A percentile compares a stretch with the other conserved stretches of the same genome.
Conservation (phyloP, 2,329 filamentous ascomycete genomes). For the Lasiodiplodia citricola region DNA sequence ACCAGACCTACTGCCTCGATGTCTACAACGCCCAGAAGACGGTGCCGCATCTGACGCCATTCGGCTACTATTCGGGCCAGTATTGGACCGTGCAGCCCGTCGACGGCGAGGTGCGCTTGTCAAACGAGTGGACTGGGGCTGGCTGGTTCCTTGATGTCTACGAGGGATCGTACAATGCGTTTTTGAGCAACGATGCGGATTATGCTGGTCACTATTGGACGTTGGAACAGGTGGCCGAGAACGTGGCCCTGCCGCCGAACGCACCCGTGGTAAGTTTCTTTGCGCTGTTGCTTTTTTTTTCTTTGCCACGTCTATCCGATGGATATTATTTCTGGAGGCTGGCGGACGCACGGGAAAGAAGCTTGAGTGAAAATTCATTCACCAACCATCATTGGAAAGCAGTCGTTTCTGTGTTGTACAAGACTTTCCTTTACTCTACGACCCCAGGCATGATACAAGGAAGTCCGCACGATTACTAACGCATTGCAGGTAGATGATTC, state of each 20-base stretch:
- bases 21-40: constrained; percentile 2
- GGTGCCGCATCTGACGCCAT: constrained; percentile 14
- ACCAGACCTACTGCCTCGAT: constrained; percentile 16
- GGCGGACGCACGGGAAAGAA: background rate
- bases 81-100: constrained; percentile 8
- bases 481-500: background rate
- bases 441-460: background rate
- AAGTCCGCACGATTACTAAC: background rate
- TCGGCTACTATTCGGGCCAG: constrained; percentile 18
- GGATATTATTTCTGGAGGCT: background rate
- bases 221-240: constrained; percentile 7
- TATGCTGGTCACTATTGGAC: constrained; percentile 13
- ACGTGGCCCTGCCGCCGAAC: constrained; percentile 7
- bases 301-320: background rate
- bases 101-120: background rate
- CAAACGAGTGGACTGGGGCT: constrained; percentile 20
- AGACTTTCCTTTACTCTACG: background rate
- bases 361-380: background rate
- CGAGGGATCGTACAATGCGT: background rate
- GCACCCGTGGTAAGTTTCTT: constrained; percentile 7
- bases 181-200: constrained; percentile 4
- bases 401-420: background rate
- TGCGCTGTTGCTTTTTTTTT: background rate
- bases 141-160: constrained; percentile 15
- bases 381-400: background rate